Base-by-base conservation (phyloP, 2,329 filamentous ascomycete genomes). In the Fusarium graminum region DNA sequence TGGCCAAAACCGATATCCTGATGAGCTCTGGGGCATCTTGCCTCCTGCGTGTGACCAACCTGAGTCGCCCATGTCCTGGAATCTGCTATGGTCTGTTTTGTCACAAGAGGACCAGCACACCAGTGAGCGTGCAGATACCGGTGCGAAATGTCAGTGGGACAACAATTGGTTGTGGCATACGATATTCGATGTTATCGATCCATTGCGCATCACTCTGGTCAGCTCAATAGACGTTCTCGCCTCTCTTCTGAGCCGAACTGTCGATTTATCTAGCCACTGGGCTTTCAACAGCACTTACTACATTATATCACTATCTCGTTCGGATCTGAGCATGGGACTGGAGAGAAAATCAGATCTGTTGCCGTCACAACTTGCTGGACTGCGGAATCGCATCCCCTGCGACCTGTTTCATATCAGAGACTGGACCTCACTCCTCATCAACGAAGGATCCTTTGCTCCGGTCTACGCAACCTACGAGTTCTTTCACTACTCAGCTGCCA, bases 381-480 rank as follows among this genome's bases (percentile, higher is more conserved):
- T 63, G 19, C 57, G 50, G 7, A 51, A 68, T 19, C 65, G 72
- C 1, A 47, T 66, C 13, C 72, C 75, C 3, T 78, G 75, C 64
- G 74, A 73, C 12, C 76, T 92, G 1, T 83, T 92, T 42, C 82
- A 82, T 26, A 79, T 85, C n/a, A 83, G 85, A 2, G 84, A 85
- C 3, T 94, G 92, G 91, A 83, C 81, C 0, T 83, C 85, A 17
- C 71, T 93, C 1, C 79, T 85, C 3, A 85, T 93, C 65, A 94
- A 94, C 74, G 91, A 94, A 78, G 90, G 90, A 10, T 92, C 90
- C 0, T 92, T 88, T 6, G 83, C 90, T n/a, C 83, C 84, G 57
- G 89, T 87, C 7, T 94, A 92, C 77, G 84, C 85, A 44, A 88
- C 86, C 6, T 90, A 92, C 74, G 88, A 92, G 70, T 92, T 89